Conservation (phyloP, 495 filamentous ascomycete genomes). For the Trichoderma orchidacearum region DNA sequence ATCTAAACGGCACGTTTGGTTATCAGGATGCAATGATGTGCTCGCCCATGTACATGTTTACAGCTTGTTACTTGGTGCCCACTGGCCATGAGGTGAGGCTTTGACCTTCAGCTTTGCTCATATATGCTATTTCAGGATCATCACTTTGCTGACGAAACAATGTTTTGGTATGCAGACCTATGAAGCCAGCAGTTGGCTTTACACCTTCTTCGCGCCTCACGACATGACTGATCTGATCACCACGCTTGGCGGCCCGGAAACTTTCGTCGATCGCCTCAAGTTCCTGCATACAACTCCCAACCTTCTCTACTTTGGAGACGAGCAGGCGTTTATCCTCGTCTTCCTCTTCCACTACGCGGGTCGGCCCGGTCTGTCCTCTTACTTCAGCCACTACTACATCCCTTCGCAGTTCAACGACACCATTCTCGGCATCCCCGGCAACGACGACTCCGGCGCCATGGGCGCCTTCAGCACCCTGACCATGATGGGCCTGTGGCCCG, state of each 20-base stretch:
- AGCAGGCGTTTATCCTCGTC: slow-evolving; percentile 50
- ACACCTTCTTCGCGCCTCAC: slow-evolving; percentile 36
- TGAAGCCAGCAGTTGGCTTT: slow-evolving; percentile 1
- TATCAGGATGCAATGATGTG: slow-evolving; percentile 59
- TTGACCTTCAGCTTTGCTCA: not conserved
- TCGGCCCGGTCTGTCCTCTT: slow-evolving; percentile 44
- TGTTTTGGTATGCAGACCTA: not conserved
- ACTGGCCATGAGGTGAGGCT: not conserved
- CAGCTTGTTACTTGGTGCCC: not conserved
- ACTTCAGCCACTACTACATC: slow-evolving; percentile 48
- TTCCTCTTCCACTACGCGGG: slow-evolving; percentile 56
- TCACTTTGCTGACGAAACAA: not conserved
- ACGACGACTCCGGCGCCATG: slow-evolving; percentile 58
- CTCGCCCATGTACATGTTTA: slow-evolving; percentile 6
- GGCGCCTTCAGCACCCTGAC: slow-evolving; percentile 48
- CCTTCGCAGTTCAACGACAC: slow-evolving; percentile 46
- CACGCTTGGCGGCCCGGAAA: slow-evolving; percentile 37
- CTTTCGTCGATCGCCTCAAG: slow-evolving; percentile 42
- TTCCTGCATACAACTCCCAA: slow-evolving; percentile 44
- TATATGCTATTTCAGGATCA: no score
- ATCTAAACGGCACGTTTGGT: slow-evolving; percentile 50
- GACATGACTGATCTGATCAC: slow-evolving; percentile 45
- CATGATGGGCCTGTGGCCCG: slow-evolving; percentile 55
- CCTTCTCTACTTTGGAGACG: slow-evolving; percentile 51
- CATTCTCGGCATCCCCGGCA: slow-evolving; percentile 45